Evolutionary conservation across 2,329 filamentous ascomycete species (phyloP).

Genomic region (Clonostachys sp.): DNA sequence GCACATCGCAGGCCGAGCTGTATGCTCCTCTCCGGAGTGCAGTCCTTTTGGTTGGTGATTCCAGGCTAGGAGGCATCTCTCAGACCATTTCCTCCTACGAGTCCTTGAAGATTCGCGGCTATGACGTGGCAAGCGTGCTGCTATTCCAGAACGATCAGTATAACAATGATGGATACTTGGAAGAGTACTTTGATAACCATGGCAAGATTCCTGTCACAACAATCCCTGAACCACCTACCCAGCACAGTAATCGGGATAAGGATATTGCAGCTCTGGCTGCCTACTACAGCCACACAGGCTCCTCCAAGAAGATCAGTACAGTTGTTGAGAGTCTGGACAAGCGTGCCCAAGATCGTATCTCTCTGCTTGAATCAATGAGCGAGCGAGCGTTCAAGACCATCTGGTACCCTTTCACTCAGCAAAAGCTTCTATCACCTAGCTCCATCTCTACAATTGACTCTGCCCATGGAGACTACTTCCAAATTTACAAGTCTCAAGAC

Average conservation of each 20-base stretch:
- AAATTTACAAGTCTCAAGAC: slow-evolving; percentile 57
- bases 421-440: slow-evolving; percentile 54
- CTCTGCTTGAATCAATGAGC: slow-evolving; percentile 53
- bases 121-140: slow-evolving; percentile 67
- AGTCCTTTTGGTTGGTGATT: slow-evolving; percentile 69
- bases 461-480: slow-evolving; percentile 74
- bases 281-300: slow-evolving; percentile 53
- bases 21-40: slow-evolving; percentile 73
- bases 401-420: slow-evolving; percentile 88
- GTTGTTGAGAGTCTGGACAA: slow-evolving; percentile 28
- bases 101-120: slow-evolving; percentile 71
- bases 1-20: slow-evolving; percentile 71
- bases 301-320: slow-evolving; percentile 22
- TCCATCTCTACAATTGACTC: slow-evolving; percentile 76
- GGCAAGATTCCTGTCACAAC: slow-evolving; percentile 48
- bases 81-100: slow-evolving; percentile 78
- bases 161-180: slow-evolving; percentile 64
- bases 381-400: slow-evolving; percentile 58
- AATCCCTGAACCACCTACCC: slow-evolving; percentile 55
- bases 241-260: slow-evolving; percentile 25
- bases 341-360: not conserved
- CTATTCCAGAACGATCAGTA: slow-evolving; percentile 65
- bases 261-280: slow-evolving; percentile 53
- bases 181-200: slow-evolving; percentile 57
- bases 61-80: slow-evolving; percentile 73